Base-by-base conservation (phyloP, 2,329 filamentous ascomycete genomes). In the Sphaerulina musiva region DNA sequence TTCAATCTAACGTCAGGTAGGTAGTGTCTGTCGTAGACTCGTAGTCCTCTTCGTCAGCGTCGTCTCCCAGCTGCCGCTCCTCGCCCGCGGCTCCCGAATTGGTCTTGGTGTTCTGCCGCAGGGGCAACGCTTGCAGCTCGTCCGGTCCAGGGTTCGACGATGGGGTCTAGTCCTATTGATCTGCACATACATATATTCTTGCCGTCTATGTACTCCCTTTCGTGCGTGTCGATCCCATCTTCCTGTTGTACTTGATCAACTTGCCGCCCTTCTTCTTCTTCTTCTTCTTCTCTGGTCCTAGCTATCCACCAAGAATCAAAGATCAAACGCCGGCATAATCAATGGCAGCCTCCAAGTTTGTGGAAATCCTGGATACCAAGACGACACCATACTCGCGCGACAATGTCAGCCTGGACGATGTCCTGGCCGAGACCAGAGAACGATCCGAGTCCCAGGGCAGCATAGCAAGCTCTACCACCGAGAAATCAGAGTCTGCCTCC, bases 311-410 rank as follows among this genome's bases (percentile, higher is more conserved):
- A 20, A 20, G 20, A 20, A 20, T n/a, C n/a, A n/a, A n/a, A n/a
- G n/a, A n/a, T n/a, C n/a, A n/a, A 26, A 10, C 17, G 29, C 5
- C 17, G 2, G 7, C 20, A 12, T n/a, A 23, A 26, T 10, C 46
- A 39, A 69, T 69, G 68, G 54, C 67, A 10, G 56, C 58, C 47
- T 69, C 67, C 20, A 71, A 70, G 53, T 71, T 71, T 48, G 63
- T 67, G 48, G 69, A 71, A 52, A 64, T 68, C 31, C 61, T 71
- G 51, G 69, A 71, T 60, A 61, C 55, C 34, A 55, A 55, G 26
- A 46, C 61, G 31, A 54, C 62, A 3, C 66, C 65, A 29, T 66
- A 62, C 56, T 67, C 65, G 11, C 63, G 64, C n/a, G 61, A 60
- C 53, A 69, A 68, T 56, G 68, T 70, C 54, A 68, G 60, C 51